Evolutionary conservation across 441 rosid species (phyloP).

Genomic region (Lagerstroemia fauriei): DNA sequence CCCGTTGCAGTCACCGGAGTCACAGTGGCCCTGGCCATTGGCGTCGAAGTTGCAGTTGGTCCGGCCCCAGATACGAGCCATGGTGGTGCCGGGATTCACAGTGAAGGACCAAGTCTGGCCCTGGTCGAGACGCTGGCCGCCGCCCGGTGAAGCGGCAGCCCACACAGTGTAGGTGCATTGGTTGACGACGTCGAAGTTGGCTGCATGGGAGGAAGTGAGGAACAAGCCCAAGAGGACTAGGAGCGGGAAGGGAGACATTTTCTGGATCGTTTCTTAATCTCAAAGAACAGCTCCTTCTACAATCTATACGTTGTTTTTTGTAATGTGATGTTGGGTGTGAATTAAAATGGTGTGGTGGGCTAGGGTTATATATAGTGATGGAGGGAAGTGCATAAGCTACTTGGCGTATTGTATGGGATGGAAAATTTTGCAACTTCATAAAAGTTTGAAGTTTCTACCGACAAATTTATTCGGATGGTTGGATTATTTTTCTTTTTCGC

Average conservation of each 20-base stretch:
- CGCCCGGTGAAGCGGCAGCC: slow-evolving; percentile 12
- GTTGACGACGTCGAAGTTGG: slow-evolving; percentile 1
- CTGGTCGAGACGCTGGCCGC: not conserved
- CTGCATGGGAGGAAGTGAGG: slow-evolving; percentile 2
- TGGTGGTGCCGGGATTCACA: slow-evolving; percentile 22
- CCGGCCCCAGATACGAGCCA: slow-evolving; percentile 31
- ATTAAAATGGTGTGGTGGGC: not conserved
- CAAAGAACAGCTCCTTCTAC: too few relatives aligned
- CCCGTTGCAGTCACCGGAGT: slow-evolving; percentile 26
- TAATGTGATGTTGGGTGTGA: not conserved
- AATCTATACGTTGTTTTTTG: too few relatives aligned
- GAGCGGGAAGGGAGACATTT: slow-evolving; percentile 27
- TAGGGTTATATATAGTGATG: not conserved
- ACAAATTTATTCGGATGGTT: too few relatives aligned
- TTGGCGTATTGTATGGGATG: not conserved
- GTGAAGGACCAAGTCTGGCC: slow-evolving; percentile 13
- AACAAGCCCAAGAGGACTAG: not conserved
- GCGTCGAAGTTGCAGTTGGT: slow-evolving; percentile 23
- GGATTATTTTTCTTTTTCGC: too few relatives aligned
- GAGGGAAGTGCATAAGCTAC: not conserved
- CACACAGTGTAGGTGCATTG: slow-evolving; percentile 14
- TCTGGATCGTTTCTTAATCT: not conserved
- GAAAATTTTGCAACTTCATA: not conserved
- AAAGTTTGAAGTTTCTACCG: too few relatives aligned
- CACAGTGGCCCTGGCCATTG: slow-evolving; percentile 1